These are phyloP conservation scores for Neurospora sp. DNA, from an alignment of 2,329 filamentous ascomycete genomes.

Conservation along the genomic window DNA sequence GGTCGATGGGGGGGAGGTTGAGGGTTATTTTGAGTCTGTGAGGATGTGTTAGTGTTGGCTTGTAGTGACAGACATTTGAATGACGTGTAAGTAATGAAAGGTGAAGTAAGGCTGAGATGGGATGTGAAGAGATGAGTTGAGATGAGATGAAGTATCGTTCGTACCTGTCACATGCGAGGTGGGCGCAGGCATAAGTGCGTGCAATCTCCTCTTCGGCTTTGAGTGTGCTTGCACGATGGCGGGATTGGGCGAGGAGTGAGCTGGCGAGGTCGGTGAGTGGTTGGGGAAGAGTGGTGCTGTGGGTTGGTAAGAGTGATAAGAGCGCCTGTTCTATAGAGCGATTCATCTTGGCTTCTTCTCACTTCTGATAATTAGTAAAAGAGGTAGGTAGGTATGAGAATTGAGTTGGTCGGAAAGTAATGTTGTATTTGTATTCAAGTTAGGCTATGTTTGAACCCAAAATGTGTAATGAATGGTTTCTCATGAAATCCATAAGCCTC, in stretches of 20 bases:
- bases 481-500: not conserved
- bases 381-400: not conserved
- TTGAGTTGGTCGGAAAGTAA: not conserved
- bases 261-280: slow-evolving; percentile 62
- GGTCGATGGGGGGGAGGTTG: slow-evolving; percentile 66
- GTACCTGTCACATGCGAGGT: slow-evolving; percentile 81
- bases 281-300: slow-evolving; percentile 55
- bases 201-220: slow-evolving; percentile 82
- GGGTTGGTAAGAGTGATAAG: slow-evolving; percentile 62
- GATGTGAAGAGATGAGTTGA: not conserved
- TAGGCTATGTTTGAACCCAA: not conserved
- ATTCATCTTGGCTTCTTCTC: slow-evolving; percentile 45
- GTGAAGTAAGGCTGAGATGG: too few relatives aligned
- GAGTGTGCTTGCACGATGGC: slow-evolving; percentile 63
- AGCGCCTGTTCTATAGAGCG: slow-evolving; percentile 64
- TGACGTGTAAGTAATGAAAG: too few relatives aligned
- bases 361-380: not conserved
- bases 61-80: too few relatives aligned
- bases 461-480: not conserved
- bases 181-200: slow-evolving; percentile 73
- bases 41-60: not conserved
- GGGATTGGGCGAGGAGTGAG: slow-evolving; percentile 71
- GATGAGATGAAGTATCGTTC: slow-evolving; percentile 8
- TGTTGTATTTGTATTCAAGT: not conserved
- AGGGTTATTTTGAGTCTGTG: slow-evolving; percentile 62